Base-by-base conservation (phyloP, 495 filamentous ascomycete genomes). In the Penicillium maclennaniae region DNA sequence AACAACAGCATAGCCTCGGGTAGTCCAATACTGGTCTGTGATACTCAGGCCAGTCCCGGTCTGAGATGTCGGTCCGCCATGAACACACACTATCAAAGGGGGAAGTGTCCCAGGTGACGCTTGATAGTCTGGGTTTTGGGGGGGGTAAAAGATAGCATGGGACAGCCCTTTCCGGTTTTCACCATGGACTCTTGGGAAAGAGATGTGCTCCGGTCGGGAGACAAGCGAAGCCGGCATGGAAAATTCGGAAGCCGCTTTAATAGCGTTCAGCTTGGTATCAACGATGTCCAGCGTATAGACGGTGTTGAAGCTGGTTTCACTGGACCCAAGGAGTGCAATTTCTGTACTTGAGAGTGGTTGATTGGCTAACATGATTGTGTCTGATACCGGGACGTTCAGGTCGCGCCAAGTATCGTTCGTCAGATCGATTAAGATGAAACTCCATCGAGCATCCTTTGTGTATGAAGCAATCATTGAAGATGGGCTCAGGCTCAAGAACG, bases 31-130 rank as follows among this genome's bases (percentile, higher is more conserved):
- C 56, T 79, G 75, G 6, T 54, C 49, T 1, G 37, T 49, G 40
- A 74, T 54, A 6, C 54, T 39, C n/a, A 79, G 63, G 0, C 66
- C 73, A 0, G 70, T 65, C 7, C 60, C 28, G 5, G 46, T 49
- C 47, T 70, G 60, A n/a, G 47, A 54, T 10, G 74, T 77, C 19
- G 76, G 76, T 6, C 75, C 75, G 46, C 75, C 76, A 54, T 79
- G 74, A 12, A 69, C 45, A 15, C 28, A 60, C 17, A 79, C 57
- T 12, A 79, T 71, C 19, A 78, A 56, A 1, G 75, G 75, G 20
- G 72, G 73, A 7, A 67, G 53, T 9, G 54, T 61, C 19, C 61
- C 66, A 12, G 51, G 38, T 2, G 65, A 61, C 7, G 51, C 59
- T n/a, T 42, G 31, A 26, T 60, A 77, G 17, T 57, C 43, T 26